Percentiles rank a stretch among this genome's conserved stretches.
Evolutionary conservation across 176 grass and related monocot genomes (phyloP).

Genomic region (Paspalum vaginatum): DNA sequence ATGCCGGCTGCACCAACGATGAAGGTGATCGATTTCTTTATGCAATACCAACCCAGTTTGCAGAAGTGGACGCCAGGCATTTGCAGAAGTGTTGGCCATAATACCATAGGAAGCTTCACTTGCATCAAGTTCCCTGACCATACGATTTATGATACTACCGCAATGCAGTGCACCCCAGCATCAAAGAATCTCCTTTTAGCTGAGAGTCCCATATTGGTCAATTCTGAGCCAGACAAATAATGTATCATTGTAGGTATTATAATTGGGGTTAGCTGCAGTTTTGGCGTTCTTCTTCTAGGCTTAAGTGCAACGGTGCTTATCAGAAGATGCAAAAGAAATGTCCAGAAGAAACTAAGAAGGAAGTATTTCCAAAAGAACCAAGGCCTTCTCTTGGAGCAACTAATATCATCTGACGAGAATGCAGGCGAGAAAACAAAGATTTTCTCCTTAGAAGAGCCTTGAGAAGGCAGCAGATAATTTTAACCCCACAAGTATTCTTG

Average conservation of each 20-base stretch:
- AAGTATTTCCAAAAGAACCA: constrained; percentile 9
- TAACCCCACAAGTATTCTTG: background rate
- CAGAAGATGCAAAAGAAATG: background rate
- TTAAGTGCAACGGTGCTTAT: background rate
- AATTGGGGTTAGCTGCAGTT: background rate
- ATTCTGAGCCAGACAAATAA: background rate
- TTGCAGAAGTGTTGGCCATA: background rate
- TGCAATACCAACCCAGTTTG: background rate
- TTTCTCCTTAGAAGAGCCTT: background rate
- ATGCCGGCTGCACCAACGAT: background rate
- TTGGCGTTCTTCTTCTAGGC: background rate
- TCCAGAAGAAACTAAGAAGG: constrained; percentile 3
- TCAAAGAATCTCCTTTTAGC: background rate
- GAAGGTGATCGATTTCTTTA: background rate
- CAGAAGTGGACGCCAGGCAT: background rate
- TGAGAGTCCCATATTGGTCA: background rate
- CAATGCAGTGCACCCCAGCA: background rate
- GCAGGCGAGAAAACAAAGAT: constrained; percentile 7
- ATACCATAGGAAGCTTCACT: constrained; percentile 13
- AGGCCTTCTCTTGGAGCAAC: constrained; percentile 3
- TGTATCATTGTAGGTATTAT: background rate
- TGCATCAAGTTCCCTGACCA: background rate
- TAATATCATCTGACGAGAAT: background rate
- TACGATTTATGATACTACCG: background rate
- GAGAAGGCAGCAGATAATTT: constrained; percentile 3